These are phyloP conservation scores for Phytophthora sp. DNA, from an alignment of 352 stramenopile species.

Conservation along the genomic window DNA sequence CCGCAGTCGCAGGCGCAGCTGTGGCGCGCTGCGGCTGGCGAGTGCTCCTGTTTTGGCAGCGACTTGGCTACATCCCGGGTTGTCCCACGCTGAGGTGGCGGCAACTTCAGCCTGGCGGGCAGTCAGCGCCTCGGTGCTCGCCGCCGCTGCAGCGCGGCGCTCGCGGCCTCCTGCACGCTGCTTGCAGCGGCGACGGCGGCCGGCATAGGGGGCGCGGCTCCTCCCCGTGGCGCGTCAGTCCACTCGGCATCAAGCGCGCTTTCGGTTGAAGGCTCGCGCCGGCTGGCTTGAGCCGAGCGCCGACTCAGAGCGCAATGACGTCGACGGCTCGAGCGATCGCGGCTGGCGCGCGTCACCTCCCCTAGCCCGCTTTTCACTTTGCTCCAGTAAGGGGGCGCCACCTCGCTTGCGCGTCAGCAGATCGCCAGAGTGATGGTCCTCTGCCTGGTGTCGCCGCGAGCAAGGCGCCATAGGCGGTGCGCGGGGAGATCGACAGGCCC, in stretches of 20 bases:
- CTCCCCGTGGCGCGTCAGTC: background rate
- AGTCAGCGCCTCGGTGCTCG: slow-evolving; percentile 12
- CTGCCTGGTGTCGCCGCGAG: slow-evolving; percentile 4
- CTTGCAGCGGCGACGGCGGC: background rate
- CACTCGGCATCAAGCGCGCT: background rate
- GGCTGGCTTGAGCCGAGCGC: slow-evolving; percentile 3
- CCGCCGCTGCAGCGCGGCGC: background rate
- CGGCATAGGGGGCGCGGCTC: background rate
- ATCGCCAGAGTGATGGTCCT: slow-evolving; percentile 38
- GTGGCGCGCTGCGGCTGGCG: too few relatives aligned
- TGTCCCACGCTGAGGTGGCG: background rate
- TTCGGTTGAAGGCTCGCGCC: slow-evolving; percentile 9
- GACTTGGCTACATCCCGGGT: slow-evolving; percentile 3
- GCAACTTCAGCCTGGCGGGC: background rate
- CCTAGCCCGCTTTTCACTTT: slow-evolving; percentile 5
- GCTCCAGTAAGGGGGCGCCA: slow-evolving; percentile 11
- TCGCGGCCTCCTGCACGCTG: background rate
- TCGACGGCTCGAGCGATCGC: slow-evolving; percentile 11
- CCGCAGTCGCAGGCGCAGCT: too few relatives aligned
- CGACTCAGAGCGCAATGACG: slow-evolving; percentile 24
- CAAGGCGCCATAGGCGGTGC: slow-evolving; percentile 23
- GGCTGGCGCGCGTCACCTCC: slow-evolving; percentile 33
- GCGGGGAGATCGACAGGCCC: slow-evolving; percentile 34
- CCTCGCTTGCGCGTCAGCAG: slow-evolving; percentile 34
- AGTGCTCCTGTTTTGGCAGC: slow-evolving; percentile 12